Conservation (phyloP, 1,284 basidiomycete genomes). For the Trametes pubescens region DNA sequence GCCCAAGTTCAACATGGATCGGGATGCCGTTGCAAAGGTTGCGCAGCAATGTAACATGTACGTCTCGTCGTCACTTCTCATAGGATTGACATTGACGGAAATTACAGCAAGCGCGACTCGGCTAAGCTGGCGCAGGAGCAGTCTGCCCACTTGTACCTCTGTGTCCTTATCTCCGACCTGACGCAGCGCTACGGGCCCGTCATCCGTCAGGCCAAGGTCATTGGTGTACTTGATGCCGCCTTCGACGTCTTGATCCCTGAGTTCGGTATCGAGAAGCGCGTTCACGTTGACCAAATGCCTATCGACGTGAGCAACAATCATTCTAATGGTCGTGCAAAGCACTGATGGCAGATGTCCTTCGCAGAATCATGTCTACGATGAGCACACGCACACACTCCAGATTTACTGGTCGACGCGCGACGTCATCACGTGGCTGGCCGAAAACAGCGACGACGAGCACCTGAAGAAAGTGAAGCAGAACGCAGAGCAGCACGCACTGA, state of each 20-base stretch:
- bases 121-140: conserved; percentile 95
- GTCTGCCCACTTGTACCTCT: conserved; percentile 94
- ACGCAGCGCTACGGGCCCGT: conserved; percentile 96
- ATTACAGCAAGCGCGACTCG: conserved; percentile 84
- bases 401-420: conserved; percentile 94
- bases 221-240: conserved; percentile 93
- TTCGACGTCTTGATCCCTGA: conserved; percentile 96
- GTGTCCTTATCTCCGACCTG: conserved; percentile 91
- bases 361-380: conserved; percentile 93
- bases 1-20: conserved; percentile 94
- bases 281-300: conserved; percentile 99
- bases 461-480: conserved; percentile 91
- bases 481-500: conserved; percentile 82
- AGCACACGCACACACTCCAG: conserved; percentile 87
- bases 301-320: conserved; percentile 72
- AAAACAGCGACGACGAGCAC: conserved; percentile 94
- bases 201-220: conserved; percentile 91
- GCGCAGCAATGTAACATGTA: conserved; percentile 98
- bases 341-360: neutral
- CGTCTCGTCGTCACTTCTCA: conserved; percentile 36
- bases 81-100: conserved; percentile 1
- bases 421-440: conserved; percentile 93
- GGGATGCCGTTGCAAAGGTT: conserved; percentile 96
- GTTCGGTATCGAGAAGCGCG: conserved; percentile 97
- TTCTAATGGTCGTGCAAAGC: neutral